A percentile compares a stretch with the other conserved stretches of the same genome.
Conservation (phyloP, 2,329 filamentous ascomycete genomes). For the Stagonosporopsis tanaceti region DNA sequence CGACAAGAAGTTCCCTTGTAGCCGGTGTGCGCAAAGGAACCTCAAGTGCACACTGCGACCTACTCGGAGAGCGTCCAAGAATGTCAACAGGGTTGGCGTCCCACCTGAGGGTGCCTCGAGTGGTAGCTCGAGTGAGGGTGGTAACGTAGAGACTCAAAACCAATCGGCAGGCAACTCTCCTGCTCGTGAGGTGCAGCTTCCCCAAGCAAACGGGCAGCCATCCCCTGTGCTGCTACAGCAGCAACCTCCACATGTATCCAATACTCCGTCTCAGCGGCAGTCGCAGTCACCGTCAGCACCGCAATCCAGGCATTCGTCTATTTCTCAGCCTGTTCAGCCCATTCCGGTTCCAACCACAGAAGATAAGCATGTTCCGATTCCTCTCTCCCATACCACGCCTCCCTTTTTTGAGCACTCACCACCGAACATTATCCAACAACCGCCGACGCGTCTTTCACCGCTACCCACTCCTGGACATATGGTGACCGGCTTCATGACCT, state of each 20-base stretch:
- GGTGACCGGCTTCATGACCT: conserved; percentile 52
- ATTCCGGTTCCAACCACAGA: conserved; percentile 44
- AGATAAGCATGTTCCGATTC: conserved; percentile 38
- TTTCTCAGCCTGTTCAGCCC: conserved; percentile 44
- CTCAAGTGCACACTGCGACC: conserved; percentile 57
- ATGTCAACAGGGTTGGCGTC: conserved; percentile 40
- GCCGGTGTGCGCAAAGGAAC: conserved; percentile 59
- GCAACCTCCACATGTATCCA: conserved; percentile 22
- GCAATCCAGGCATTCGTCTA: conserved; percentile 43
- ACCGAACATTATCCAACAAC: conserved; percentile 41
- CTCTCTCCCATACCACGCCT: conserved; percentile 43
- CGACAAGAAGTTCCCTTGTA: conserved; percentile 64
- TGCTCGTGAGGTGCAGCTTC: conserved; percentile 32
- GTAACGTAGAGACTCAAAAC: conserved; percentile 41
- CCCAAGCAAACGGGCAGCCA: conserved; percentile 33
- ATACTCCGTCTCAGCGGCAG: conserved; percentile 33
- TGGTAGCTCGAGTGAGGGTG: conserved; percentile 47
- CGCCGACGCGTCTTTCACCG: conserved; percentile 48
- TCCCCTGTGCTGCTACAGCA: conserved; percentile 33
- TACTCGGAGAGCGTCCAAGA: conserved; percentile 58
- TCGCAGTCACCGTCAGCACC: conserved; percentile 43
- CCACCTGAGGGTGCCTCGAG: conserved; percentile 35
- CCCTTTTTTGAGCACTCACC: conserved; percentile 55
- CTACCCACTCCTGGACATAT: conserved; percentile 49
- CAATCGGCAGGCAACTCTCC: conserved; percentile 48